phyloP scores from a whole-genome alignment of 1,284 basidiomycete species.

The Mycena sp. region DNA sequence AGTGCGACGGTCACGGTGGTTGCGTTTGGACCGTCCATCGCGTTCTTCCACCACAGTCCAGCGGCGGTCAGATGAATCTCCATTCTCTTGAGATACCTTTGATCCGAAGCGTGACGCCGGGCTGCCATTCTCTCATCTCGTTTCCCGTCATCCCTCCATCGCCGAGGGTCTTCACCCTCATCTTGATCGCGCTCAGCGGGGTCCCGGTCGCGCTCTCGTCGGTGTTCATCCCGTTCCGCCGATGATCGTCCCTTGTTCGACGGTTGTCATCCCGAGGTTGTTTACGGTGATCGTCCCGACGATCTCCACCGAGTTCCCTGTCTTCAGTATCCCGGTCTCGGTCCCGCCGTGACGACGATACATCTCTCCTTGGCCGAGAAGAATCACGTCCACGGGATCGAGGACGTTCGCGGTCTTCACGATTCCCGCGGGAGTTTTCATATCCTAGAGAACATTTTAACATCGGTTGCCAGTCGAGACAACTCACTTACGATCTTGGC shows the following conservation, averaged over 20 bases:
- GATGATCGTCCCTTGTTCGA: constrained; percentile 35
- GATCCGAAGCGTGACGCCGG: constrained; percentile 64
- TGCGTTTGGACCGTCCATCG: constrained; percentile 67
- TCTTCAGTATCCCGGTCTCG: constrained; percentile 53
- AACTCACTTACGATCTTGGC: constrained; percentile 41
- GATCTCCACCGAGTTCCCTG: constrained; percentile 46
- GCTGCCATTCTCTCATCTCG: constrained; percentile 74
- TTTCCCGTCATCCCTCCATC: constrained; percentile 84
- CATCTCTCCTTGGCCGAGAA: constrained; percentile 65
- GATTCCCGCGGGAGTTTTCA: constrained; percentile 31
- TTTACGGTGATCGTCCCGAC: constrained; percentile 22
- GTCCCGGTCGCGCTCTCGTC: constrained; percentile 46
- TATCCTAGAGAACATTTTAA: constrained; percentile 8
- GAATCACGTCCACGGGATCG: constrained; percentile 69
- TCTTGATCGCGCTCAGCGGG: constrained; percentile 49
- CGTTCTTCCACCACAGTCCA: constrained; percentile 72
- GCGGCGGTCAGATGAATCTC: constrained; percentile 53
- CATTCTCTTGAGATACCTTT: constrained; percentile 46
- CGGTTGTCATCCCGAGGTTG: constrained; percentile 46
- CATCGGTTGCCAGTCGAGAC: neutral
- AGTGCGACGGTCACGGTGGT: constrained; percentile 66
- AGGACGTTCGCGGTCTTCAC: constrained; percentile 66
- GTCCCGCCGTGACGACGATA: constrained; percentile 60
- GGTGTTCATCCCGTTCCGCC: constrained; percentile 44
- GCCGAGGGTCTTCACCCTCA: constrained; percentile 68